Conservation (phyloP, 768 basidiomycete species). For the Suillus brevipes region DNA sequence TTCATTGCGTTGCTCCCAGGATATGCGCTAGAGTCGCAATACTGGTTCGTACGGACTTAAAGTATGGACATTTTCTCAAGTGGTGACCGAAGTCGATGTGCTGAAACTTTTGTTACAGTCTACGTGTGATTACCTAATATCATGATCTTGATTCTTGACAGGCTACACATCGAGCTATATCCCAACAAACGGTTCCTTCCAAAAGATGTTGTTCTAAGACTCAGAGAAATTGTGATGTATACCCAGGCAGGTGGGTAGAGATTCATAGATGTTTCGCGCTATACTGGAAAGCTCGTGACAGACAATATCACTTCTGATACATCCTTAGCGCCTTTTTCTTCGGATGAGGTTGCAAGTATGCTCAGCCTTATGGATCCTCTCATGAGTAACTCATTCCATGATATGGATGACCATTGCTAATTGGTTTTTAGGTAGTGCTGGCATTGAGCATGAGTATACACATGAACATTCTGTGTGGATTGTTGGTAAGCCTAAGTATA, state of each 20-base stretch:
- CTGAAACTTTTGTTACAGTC: neutral
- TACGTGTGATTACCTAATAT: neutral
- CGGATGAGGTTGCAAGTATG: constrained; percentile 3
- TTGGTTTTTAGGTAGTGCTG: neutral
- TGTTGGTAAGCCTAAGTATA: neutral
- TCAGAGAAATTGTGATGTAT: neutral
- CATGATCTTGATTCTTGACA: neutral
- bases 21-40: constrained; percentile 3
- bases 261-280: neutral
- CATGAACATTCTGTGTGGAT: constrained; percentile 3
- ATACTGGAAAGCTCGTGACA: neutral
- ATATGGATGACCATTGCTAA: neutral
- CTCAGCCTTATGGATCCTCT: neutral
- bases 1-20: neutral
- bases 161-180: neutral
- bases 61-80: neutral
- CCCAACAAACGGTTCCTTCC: neutral
- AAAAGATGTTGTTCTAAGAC: neutral
- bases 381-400: neutral
- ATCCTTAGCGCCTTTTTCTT: neutral
- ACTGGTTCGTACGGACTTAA: neutral
- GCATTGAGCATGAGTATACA: neutral
- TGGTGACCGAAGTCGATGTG: neutral
- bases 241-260: neutral
- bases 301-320: constrained; percentile 1